Conservation (phyloP, 2,329 filamentous ascomycete species). For the Aureobasidium namibiae region DNA sequence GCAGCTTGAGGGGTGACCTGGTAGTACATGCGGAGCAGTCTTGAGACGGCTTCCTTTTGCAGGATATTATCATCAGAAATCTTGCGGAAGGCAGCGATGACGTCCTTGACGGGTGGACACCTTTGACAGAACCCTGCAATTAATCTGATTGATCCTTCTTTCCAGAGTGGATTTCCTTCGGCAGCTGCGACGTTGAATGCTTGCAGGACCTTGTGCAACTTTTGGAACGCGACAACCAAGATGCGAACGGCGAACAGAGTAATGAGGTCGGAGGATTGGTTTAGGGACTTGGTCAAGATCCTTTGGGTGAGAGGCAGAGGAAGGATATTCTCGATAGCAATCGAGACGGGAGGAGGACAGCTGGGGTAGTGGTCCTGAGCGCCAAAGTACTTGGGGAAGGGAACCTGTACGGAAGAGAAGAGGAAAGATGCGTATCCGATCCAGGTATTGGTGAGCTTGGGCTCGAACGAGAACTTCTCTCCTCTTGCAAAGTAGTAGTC, state of each 20-base stretch:
- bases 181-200: constrained; percentile 48
- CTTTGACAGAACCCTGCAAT: constrained; percentile 67
- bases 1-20: constrained; percentile 71
- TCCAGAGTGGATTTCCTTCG: constrained; percentile 50
- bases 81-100: constrained; percentile 65
- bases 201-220: constrained; percentile 57
- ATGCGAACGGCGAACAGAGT: constrained; percentile 79
- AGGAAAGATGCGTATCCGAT: constrained; percentile 86
- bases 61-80: constrained; percentile 61
- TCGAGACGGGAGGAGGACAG: constrained; percentile 67
- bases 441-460: constrained; percentile 89
- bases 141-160: constrained; percentile 58
- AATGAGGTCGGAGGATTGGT: constrained; percentile 67
- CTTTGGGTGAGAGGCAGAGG: constrained; percentile 76
- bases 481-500: constrained; percentile 65
- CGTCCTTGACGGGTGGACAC: constrained; percentile 73
- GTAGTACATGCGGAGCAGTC: constrained; percentile 77
- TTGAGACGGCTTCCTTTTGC: constrained; percentile 70
- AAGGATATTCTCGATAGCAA: constrained; percentile 78
- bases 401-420: constrained; percentile 69
- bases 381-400: constrained; percentile 65
- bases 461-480: constrained; percentile 70
- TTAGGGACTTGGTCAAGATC: constrained; percentile 68
- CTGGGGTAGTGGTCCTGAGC: constrained; percentile 53
- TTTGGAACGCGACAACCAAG: constrained; percentile 69